A percentile compares a stretch with the other conserved stretches of the same genome.
These are phyloP conservation scores for Musa acuminata DNA, from an alignment of 176 grass and related monocot genomes.

Conservation along the genomic window DNA sequence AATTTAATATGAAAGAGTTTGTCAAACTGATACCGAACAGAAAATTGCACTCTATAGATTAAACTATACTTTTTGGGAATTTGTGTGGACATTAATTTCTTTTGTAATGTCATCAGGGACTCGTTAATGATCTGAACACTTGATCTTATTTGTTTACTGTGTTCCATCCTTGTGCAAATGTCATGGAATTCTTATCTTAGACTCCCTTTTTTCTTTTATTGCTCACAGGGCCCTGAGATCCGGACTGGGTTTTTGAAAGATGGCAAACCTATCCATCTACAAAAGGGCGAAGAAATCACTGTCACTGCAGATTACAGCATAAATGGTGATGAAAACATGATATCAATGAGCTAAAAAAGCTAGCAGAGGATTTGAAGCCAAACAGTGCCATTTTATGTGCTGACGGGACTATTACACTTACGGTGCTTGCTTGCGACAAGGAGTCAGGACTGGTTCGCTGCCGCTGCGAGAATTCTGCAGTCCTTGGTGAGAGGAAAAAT, in stretches of 20 bases:
- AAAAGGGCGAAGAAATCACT: constrained; percentile 10
- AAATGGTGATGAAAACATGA: constrained; percentile 15
- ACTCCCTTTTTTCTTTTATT: too few relatives aligned
- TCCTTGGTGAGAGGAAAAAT: constrained; percentile 14
- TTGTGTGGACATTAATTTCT: not conserved
- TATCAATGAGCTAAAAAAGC: constrained; percentile 23
- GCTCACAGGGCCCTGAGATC: constrained; percentile 15
- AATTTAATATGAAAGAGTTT: not conserved
- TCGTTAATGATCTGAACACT: too few relatives aligned
- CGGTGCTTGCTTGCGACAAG: constrained; percentile 9
- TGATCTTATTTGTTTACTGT: too few relatives aligned
- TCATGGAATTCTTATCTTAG: not conserved
- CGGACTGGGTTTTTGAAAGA: constrained; percentile 20
- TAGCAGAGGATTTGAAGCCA: constrained; percentile 14
- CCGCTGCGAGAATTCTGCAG: constrained; percentile 15
- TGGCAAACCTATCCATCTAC: constrained; percentile 6
- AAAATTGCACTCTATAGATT: not conserved
- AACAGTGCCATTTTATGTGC: constrained; percentile 1
- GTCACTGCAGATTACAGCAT: constrained; percentile 13
- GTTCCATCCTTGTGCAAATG: too few relatives aligned
- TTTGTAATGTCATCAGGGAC: too few relatives aligned
- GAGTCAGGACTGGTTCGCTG: not conserved
- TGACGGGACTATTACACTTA: constrained; percentile 8
- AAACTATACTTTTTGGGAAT: not conserved
- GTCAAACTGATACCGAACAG: not conserved